Evolutionary conservation across 768 basidiomycete genomes (phyloP).

Genomic region (Lactifluus pinguis): DNA sequence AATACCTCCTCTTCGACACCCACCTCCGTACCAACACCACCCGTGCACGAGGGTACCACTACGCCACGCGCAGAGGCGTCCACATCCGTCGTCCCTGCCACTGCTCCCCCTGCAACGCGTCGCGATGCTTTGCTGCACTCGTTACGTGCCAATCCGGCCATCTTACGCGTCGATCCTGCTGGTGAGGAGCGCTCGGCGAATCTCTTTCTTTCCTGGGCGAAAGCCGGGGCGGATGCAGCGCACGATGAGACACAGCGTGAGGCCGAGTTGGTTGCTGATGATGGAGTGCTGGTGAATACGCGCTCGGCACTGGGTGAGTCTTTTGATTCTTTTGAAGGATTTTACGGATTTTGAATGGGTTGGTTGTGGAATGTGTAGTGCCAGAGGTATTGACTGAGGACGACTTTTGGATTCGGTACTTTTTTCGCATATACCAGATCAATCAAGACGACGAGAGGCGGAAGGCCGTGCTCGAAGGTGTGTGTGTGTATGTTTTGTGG

Average conservation of each 20-base stretch:
- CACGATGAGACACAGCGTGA: slow-evolving; percentile 45
- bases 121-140: slow-evolving; percentile 44
- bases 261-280: slow-evolving; percentile 39
- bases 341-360: no score
- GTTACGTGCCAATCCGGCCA: slow-evolving; percentile 63
- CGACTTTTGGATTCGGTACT: slow-evolving; percentile 82
- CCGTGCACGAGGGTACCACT: slow-evolving; percentile 43
- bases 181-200: slow-evolving; percentile 47
- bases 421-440: slow-evolving; percentile 82
- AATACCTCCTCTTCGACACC: not conserved
- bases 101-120: slow-evolving; percentile 5
- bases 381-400: slow-evolving; percentile 54
- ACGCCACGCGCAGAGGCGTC: slow-evolving; percentile 65
- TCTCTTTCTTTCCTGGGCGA: slow-evolving; percentile 50
- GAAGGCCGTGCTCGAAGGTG: slow-evolving; percentile 68
- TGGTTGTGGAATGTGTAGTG: slow-evolving; percentile 35
- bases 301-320: slow-evolving; percentile 50
- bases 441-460: slow-evolving; percentile 69
- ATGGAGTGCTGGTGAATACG: slow-evolving; percentile 42
- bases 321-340: not conserved
- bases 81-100: not conserved
- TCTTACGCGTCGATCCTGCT: slow-evolving; percentile 69
- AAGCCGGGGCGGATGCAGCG: slow-evolving; percentile 45
- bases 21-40: slow-evolving; percentile 23
- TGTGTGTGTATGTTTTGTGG: slow-evolving; percentile 30